These are phyloP conservation scores for Pythium phragmitis DNA, from an alignment of 352 stramenopile genomes.

Conservation along the genomic window DNA sequence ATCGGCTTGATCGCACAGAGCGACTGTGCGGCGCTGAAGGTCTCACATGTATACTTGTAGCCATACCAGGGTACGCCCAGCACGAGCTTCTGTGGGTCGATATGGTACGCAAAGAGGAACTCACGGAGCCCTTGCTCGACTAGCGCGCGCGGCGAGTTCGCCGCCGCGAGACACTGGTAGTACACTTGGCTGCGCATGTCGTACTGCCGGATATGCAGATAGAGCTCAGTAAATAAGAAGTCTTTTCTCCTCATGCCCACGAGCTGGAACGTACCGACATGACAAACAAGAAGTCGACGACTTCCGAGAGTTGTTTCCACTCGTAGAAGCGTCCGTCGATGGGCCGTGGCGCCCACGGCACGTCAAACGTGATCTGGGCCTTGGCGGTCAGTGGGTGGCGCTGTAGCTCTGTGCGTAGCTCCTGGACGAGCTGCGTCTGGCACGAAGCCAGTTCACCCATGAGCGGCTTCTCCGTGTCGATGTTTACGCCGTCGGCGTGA, in stretches of 20 bases:
- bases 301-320: slow-evolving; percentile 63
- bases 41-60: slow-evolving; percentile 81
- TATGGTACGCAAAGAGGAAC: slow-evolving; percentile 61
- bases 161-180: slow-evolving; percentile 79
- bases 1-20: slow-evolving; percentile 40
- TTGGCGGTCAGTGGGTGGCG: slow-evolving; percentile 54
- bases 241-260: too few species aligned
- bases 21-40: neutral
- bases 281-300: slow-evolving; percentile 87
- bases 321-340: slow-evolving; percentile 86
- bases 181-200: slow-evolving; percentile 93
- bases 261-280: slow-evolving; percentile 63
- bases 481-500: slow-evolving; percentile 81
- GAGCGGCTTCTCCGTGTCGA: slow-evolving; percentile 79
- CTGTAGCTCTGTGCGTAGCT: slow-evolving; percentile 60
- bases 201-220: slow-evolving; percentile 43
- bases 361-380: slow-evolving; percentile 82
- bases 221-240: neutral
- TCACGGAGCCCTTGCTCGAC: slow-evolving; percentile 75
- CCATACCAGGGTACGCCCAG: slow-evolving; percentile 91
- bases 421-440: slow-evolving; percentile 50
- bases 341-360: slow-evolving; percentile 71
- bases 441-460: slow-evolving; percentile 42
- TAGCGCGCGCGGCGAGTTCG: slow-evolving; percentile 80
- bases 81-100: slow-evolving; percentile 78